These are phyloP conservation scores for Solanum rostratum DNA, from an alignment of 257 asterid species.

Conservation along the genomic window DNA sequence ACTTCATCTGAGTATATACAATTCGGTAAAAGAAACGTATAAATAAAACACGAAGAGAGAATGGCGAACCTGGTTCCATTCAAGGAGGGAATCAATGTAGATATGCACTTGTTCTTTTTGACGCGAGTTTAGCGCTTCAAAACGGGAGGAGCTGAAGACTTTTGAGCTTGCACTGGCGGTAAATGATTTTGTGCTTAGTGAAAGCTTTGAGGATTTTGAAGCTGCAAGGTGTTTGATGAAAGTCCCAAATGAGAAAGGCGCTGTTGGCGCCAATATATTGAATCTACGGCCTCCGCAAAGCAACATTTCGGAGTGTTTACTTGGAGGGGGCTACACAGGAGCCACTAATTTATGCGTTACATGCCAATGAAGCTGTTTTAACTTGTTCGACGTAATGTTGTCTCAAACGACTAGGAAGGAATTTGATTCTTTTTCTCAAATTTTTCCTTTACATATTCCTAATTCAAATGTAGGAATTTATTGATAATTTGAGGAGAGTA, in stretches of 20 bases:
- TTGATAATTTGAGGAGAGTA: not conserved
- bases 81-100: constrained; percentile 60
- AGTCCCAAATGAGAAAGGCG: constrained; percentile 30
- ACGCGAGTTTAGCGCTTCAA: constrained; percentile 28
- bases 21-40: not conserved
- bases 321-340: not conserved
- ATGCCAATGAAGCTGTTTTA: not conserved
- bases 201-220: constrained; percentile 8
- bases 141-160: constrained; percentile 18
- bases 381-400: too few species aligned
- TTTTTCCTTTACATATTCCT: not conserved
- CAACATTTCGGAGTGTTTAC: constrained; percentile 27
- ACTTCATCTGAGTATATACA: not conserved
- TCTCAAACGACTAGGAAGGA: not conserved
- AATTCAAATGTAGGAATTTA: not conserved
- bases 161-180: constrained; percentile 11
- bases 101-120: constrained; percentile 55
- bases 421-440: not conserved
- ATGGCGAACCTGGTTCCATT: constrained; percentile 80
- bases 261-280: not conserved
- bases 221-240: constrained; percentile 54
- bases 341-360: not conserved
- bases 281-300: constrained; percentile 11
- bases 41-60: not conserved
- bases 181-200: constrained; percentile 7